Evolutionary conservation across 1,139 yeast species (phyloP).

Genomic region (Candida labiduridarum): DNA sequence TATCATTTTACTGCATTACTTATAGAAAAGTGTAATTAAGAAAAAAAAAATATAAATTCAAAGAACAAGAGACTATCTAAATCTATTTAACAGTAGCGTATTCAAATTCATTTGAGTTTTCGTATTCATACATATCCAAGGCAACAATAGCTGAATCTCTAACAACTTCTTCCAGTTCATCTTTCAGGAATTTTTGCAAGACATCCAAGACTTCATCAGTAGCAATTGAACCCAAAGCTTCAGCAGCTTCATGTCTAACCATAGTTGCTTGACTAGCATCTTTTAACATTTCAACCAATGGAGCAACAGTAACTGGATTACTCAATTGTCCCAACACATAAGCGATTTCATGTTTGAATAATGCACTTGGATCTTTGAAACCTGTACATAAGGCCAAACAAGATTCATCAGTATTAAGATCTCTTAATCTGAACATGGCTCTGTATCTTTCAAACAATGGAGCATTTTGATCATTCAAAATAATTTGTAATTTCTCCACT

Average conservation of each 20-base stretch:
- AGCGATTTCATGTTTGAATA: constrained; percentile 97
- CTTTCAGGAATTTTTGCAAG: constrained; percentile 74
- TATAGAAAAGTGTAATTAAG: constrained; percentile 9
- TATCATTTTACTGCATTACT: not conserved
- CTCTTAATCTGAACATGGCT: constrained; percentile 97
- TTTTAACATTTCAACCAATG: constrained; percentile 77
- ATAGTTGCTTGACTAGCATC: constrained; percentile 86
- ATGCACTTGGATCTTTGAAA: constrained; percentile 85
- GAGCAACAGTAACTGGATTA: constrained; percentile 90
- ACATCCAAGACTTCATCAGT: constrained; percentile 95
- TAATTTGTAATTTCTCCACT: constrained; percentile 63
- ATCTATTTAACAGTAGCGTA: constrained; percentile 52
- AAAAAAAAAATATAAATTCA: not conserved
- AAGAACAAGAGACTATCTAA: not conserved
- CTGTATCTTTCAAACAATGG: constrained; percentile 94
- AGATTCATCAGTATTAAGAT: constrained; percentile 91
- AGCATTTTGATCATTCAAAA: constrained; percentile 73
- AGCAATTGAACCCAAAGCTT: constrained; percentile 95
- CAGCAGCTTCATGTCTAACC: constrained; percentile 99
- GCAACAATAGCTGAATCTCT: constrained; percentile 97
- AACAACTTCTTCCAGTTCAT: constrained; percentile 63
- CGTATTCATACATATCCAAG: constrained; percentile 96
- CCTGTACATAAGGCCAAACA: constrained; percentile 91
- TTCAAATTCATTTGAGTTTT: constrained; percentile 82
- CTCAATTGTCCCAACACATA: constrained; percentile 97